Evolutionary conservation across 768 basidiomycete species (phyloP), one percentile per base, ranked within the genome.

Genomic region (Tylopilus felleus): DNA sequence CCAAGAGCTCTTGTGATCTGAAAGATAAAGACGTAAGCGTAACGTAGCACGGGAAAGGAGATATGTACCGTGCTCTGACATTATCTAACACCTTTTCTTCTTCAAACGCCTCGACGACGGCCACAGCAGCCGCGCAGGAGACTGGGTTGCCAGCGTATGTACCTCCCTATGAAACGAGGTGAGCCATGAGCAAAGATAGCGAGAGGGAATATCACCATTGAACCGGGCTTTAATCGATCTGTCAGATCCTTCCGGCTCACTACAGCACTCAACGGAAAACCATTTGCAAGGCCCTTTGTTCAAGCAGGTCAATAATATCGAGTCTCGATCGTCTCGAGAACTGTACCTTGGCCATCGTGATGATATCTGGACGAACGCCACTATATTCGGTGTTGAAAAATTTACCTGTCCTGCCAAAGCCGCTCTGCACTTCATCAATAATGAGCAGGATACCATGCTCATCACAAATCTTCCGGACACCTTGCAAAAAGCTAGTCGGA

Each of bases 121-220:
- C 93, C 21, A 86, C 77, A 4, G 86, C 95, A 5, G 96, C 96
- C 0, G 96, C 95, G 64, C 95, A 98, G 0, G 90, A 78, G 0
- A 98, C 91, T 0, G 91, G 85, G 63, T 96, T 98, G 25, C 95
- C 95, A 1, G 90, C 91, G 58, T 94, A 95, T 5, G 93, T 94
- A 22, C 93, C 91, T 25, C 90, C 90, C 86, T 87, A 56, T 43
- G 35, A 53, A 23, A 50, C 42, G 12, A 16, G 12, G 53, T 67
- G 22, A 62, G 56, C 33, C n/a, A 35, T 19, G 16, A 55, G 31
- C 21, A 14, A 38, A 9, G 12, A 38, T 12, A 44, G 28, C 19
- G 8, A 27, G 28, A 42, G 8, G 19, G 16, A 45, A 39, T 40
- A 74, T 47, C 25, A 88, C 90, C 85, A 93, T 86, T 9, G 83